phyloP scores from a whole-genome alignment of 176 grass and related monocot species.

The Carex cristatella region DNA sequence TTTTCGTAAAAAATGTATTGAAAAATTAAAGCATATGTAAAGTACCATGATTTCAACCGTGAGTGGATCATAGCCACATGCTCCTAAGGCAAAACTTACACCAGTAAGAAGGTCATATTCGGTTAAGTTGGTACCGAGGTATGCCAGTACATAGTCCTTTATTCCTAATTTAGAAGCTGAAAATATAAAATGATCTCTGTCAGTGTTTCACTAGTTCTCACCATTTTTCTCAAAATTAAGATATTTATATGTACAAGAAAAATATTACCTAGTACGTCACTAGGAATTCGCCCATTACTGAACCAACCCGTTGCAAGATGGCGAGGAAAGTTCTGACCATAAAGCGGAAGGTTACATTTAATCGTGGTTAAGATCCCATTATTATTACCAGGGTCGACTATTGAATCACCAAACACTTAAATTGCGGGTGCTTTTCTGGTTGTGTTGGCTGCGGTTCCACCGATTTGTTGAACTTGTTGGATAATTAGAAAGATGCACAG shows the following conservation, averaged over 20 bases:
- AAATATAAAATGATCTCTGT: background rate
- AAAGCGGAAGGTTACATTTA: conserved; percentile 50
- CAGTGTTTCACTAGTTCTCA: background rate
- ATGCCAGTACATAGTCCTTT: conserved; percentile 67
- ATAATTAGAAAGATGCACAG: background rate
- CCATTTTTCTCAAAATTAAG: background rate
- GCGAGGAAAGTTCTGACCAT: conserved; percentile 62
- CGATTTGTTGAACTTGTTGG: conserved; percentile 15
- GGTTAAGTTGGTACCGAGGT: conserved; percentile 58
- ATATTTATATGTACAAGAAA: background rate
- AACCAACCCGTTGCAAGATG: conserved; percentile 61
- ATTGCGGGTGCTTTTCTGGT: conserved; percentile 36
- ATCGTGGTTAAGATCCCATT: conserved; percentile 43
- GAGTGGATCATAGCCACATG: conserved; percentile 65
- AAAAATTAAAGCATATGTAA: background rate
- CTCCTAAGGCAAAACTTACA: conserved; percentile 83
- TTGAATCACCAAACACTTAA: conserved; percentile 61
- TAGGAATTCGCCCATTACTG: conserved; percentile 69
- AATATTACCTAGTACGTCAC: conserved; percentile 54
- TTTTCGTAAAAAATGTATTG: background rate
- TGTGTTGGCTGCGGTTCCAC: background rate
- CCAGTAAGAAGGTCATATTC: conserved; percentile 76
- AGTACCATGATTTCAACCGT: conserved; percentile 55
- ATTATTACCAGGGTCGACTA: conserved; percentile 79
- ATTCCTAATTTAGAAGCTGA: conserved; percentile 54